Conservation (phyloP, 768 basidiomycete genomes). For the Sarcodon aspratus region DNA sequence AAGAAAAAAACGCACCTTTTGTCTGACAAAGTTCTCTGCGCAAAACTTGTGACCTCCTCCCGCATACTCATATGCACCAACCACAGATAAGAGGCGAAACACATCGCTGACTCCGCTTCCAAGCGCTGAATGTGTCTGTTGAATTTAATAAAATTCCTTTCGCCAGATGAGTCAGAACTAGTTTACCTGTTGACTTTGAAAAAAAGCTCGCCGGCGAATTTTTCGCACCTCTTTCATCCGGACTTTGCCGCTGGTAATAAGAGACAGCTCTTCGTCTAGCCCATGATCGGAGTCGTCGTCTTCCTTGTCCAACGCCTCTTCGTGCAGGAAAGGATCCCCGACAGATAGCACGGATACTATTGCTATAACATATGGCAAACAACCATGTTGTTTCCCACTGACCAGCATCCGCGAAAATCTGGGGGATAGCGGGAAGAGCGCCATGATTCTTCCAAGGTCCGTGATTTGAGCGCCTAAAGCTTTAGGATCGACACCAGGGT, state of each 20-base stretch:
- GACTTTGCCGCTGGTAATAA: conserved; percentile 34
- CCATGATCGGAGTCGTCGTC: conserved; percentile 28
- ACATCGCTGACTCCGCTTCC: conserved; percentile 78
- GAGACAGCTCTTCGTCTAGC: conserved; percentile 23
- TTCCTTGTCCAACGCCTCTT: conserved; percentile 43
- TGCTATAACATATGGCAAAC: conserved; percentile 83
- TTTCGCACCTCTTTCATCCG: conserved; percentile 48
- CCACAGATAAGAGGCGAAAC: conserved; percentile 82
- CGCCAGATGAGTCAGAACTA: neutral
- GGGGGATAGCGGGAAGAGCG: conserved; percentile 87
- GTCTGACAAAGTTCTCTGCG: conserved; percentile 76
- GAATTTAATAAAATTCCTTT: neutral
- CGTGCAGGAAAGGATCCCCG: conserved; percentile 91
- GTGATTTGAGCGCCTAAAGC: conserved; percentile 59
- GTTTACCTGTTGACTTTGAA: conserved; percentile 67
- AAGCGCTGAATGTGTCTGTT: conserved; percentile 64
- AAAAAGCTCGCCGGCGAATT: conserved; percentile 65
- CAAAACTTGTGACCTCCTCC: conserved; percentile 78
- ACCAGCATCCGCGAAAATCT: conserved; percentile 95
- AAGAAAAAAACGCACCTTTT: conserved; percentile 46
- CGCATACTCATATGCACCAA: conserved; percentile 92
- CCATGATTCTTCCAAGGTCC: conserved; percentile 84
- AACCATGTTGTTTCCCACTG: conserved; percentile 74
- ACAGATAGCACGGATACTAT: conserved; percentile 88
- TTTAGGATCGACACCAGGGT: conserved; percentile 4